A percentile compares a stretch with the other conserved stretches of the same genome.
Conservation (phyloP, 192 early-diverging fungal species). For the Dimargaris cristalligena region DNA sequence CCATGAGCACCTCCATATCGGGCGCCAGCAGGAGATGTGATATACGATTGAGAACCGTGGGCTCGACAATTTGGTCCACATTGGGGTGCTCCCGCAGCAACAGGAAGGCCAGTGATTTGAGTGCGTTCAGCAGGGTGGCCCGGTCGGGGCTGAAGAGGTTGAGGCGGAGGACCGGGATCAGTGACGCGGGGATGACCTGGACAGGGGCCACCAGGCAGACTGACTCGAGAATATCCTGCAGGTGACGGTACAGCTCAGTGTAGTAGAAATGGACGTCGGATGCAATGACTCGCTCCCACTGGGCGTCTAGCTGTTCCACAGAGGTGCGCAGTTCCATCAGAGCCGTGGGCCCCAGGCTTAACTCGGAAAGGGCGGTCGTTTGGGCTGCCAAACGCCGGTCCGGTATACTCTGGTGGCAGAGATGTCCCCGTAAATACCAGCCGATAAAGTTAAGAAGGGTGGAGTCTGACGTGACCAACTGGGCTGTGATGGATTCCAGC, state of each 20-base stretch:
- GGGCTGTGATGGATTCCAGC: background rate
- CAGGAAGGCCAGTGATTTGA: background rate
- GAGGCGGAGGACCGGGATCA: background rate
- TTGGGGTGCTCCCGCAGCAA: slow-evolving; percentile 1
- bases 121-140: background rate
- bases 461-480: background rate
- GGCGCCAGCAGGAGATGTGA: background rate
- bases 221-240: background rate
- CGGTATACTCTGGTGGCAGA: background rate
- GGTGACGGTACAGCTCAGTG: background rate
- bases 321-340: background rate
- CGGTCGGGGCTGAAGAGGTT: slow-evolving; percentile 3
- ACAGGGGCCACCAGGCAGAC: slow-evolving; percentile 1
- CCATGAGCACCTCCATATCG: slow-evolving; percentile 5
- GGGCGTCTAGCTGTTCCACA: background rate
- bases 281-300: background rate
- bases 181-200: background rate
- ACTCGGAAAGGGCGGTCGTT: too few species aligned
- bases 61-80: background rate
- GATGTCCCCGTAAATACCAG: background rate
- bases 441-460: background rate
- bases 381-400: too few species aligned
- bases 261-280: background rate
- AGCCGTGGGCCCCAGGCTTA: too few species aligned
- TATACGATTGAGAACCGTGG: background rate